Percentiles rank a stretch among this genome's conserved stretches.
These are phyloP conservation scores for Pythium brachiatum DNA, from an alignment of 352 stramenopile genomes.

Conservation along the genomic window DNA sequence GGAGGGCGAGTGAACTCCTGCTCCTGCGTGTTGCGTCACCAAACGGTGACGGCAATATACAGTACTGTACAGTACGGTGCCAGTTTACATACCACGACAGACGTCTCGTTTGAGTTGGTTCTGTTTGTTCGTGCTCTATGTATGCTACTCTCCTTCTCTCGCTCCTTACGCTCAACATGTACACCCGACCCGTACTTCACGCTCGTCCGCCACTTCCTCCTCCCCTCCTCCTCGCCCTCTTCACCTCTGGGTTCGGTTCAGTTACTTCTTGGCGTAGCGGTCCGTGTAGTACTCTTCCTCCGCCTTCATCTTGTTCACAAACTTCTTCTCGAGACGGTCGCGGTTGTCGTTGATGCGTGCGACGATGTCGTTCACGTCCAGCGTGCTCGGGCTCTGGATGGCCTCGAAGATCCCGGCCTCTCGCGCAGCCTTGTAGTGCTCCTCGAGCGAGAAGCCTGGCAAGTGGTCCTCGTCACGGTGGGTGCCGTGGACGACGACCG, in stretches of 20 bases:
- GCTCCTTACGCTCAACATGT: neutral
- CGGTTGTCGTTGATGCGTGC: constrained; percentile 88
- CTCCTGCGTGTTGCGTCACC: neutral
- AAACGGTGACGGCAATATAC: neutral
- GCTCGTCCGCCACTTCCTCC: neutral
- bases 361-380: constrained; percentile 88
- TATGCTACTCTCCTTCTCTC: neutral
- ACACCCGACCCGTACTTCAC: constrained; percentile 2
- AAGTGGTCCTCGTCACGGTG: constrained; percentile 76
- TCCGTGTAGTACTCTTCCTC: constrained; percentile 92
- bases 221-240: constrained; percentile 6
- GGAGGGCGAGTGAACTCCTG: neutral
- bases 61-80: neutral
- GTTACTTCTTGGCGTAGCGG: constrained; percentile 66
- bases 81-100: neutral
- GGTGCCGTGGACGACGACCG: constrained; percentile 83
- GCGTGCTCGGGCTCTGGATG: constrained; percentile 63
- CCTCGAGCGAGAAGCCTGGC: constrained; percentile 59
- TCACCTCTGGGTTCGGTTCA: neutral
- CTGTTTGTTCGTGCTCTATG: neutral
- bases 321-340: constrained; percentile 91
- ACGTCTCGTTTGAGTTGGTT: constrained; percentile 1
- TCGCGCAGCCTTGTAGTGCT: constrained; percentile 77
- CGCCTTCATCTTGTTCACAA: constrained; percentile 92
- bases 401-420: constrained; percentile 83